Conservation (phyloP, 768 basidiomycete species). For the Botryobasidium botryosum region DNA sequence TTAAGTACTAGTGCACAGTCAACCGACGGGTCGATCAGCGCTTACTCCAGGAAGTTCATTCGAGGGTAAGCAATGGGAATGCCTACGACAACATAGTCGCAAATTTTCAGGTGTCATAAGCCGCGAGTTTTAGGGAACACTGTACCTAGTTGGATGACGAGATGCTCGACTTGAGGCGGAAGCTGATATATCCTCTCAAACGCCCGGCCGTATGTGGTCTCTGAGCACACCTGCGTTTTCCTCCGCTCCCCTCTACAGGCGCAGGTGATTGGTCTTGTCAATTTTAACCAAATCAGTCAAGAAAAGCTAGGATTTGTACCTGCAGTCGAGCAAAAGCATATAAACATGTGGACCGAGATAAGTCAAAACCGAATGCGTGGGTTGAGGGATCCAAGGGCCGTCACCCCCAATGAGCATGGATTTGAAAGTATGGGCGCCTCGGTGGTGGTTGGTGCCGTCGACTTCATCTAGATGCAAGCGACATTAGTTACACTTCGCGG, state of each 20-base stretch:
- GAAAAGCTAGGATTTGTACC: conserved; percentile 27
- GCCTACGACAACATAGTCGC: neutral
- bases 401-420: conserved; percentile 55
- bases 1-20: neutral
- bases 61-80: conserved; percentile 60
- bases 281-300: too few relatives aligned
- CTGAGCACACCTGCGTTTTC: conserved; percentile 65
- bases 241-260: conserved; percentile 69
- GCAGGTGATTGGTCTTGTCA: too few relatives aligned
- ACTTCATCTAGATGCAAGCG: conserved; percentile 32
- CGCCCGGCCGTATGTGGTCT: conserved; percentile 49
- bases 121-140: neutral
- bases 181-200: conserved; percentile 45
- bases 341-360: conserved; percentile 64
- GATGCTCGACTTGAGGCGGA: conserved; percentile 55
- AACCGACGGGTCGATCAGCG: neutral
- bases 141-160: conserved; percentile 65
- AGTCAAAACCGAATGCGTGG: conserved; percentile 67
- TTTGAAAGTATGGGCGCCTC: conserved; percentile 45
- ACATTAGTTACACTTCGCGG: neutral
- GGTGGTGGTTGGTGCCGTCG: conserved; percentile 53
- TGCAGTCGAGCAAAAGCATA: conserved; percentile 67
- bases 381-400: conserved; percentile 65
- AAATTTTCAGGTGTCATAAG: too few relatives aligned
- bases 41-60: conserved; percentile 64